phyloP scores from a whole-genome alignment of 148 eudicot species.

The Vaccinium vitisidaea region DNA sequence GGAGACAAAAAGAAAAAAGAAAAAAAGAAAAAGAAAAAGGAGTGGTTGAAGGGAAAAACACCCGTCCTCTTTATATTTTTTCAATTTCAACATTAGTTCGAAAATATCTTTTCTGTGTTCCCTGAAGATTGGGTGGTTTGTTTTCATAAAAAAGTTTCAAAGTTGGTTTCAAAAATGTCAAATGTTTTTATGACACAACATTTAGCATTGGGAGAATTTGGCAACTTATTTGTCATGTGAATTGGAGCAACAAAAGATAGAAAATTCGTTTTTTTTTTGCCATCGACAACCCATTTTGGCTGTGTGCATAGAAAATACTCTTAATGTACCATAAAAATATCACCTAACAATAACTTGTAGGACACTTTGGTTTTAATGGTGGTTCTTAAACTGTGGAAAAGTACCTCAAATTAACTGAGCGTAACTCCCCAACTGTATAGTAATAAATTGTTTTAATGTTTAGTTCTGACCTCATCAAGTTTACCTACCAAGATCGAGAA shows the following conservation, averaged over 20 bases:
- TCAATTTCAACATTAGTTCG: neutral
- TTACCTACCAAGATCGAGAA: slow-evolving; percentile 7
- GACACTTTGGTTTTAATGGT: neutral
- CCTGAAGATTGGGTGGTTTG: neutral
- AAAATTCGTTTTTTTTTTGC: neutral
- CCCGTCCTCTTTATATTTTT: neutral
- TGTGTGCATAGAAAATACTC: neutral
- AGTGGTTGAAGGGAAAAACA: neutral
- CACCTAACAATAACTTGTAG: neutral
- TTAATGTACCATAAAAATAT: neutral
- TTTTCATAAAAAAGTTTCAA: neutral
- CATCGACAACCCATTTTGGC: neutral
- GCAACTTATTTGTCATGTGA: neutral
- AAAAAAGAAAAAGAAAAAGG: too few species aligned
- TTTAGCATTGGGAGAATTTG: neutral
- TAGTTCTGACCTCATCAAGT: neutral
- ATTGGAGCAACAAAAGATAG: neutral
- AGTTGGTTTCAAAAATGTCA: neutral
- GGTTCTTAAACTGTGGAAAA: neutral
- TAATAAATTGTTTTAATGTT: neutral
- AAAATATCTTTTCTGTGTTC: neutral
- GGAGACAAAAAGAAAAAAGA: neutral
- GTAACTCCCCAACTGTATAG: slow-evolving; percentile 9
- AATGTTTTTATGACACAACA: neutral
- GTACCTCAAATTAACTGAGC: slow-evolving; percentile 2